Conservation (phyloP, 2,329 filamentous ascomycete species). For the Scytalidium sp. region DNA sequence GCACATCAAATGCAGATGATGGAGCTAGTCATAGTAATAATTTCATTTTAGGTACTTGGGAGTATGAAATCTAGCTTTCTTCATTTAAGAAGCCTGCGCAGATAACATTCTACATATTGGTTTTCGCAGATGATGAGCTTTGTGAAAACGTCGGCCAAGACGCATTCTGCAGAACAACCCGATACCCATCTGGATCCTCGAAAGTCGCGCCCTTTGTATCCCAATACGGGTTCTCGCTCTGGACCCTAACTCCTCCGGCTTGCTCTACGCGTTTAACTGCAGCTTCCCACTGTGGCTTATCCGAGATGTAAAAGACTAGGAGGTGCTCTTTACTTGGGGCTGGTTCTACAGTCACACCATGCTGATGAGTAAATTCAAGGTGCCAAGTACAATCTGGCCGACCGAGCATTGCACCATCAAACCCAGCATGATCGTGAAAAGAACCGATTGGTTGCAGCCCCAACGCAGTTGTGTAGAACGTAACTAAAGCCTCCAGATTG, state of each 20-base stretch:
- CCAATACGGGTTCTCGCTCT: slow-evolving; percentile 43
- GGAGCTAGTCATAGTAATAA: too few species aligned
- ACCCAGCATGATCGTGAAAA: slow-evolving; percentile 35
- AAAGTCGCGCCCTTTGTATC: slow-evolving; percentile 40
- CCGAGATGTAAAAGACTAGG: slow-evolving; percentile 40
- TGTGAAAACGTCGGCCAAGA: slow-evolving; percentile 3
- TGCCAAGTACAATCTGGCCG: slow-evolving; percentile 35
- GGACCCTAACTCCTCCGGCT: slow-evolving; percentile 31
- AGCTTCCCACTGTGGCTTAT: slow-evolving; percentile 22
- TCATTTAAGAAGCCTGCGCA: too few species aligned
- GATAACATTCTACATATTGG: too few species aligned
- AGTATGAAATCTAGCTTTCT: too few species aligned
- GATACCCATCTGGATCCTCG: slow-evolving; percentile 43
- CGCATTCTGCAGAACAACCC: slow-evolving; percentile 37
- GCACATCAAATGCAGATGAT: too few species aligned
- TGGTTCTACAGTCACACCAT: slow-evolving; percentile 31
- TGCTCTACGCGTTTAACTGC: slow-evolving; percentile 32
- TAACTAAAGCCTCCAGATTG: slow-evolving; percentile 33
- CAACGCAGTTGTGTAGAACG: slow-evolving; percentile 40
- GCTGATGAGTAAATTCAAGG: slow-evolving; percentile 38
- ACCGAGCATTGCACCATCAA: slow-evolving; percentile 40
- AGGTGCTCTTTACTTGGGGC: slow-evolving; percentile 42
- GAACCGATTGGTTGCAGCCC: slow-evolving; percentile 33
- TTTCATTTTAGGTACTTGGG: too few species aligned
- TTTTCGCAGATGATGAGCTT: too few species aligned